phyloP scores from a whole-genome alignment of 176 grass and related monocot genomes.

The Hordeum marinum region DNA sequence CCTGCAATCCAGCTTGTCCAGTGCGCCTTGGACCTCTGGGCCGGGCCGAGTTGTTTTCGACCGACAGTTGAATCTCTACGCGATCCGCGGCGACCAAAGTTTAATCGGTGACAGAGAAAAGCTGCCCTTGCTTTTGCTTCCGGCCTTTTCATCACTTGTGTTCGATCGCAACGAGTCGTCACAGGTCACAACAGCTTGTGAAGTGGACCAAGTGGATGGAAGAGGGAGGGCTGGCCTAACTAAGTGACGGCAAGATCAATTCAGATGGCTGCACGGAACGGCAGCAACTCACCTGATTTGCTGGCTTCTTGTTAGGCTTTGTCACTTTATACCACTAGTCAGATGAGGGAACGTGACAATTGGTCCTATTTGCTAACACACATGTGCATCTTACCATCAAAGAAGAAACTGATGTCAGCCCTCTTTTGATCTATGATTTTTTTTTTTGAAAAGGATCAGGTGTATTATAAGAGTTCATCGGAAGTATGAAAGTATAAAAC shows the following conservation, averaged over 20 bases:
- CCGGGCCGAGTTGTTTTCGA: slow-evolving; percentile 44
- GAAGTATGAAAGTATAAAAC: too few species aligned
- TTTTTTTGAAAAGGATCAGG: too few species aligned
- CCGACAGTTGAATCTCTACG: slow-evolving; percentile 55
- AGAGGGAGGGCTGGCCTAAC: slow-evolving; percentile 22
- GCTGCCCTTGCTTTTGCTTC: slow-evolving; percentile 1
- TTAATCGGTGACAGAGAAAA: not conserved
- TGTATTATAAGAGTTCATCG: too few species aligned
- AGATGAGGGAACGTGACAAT: not conserved
- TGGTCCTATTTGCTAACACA: too few species aligned
- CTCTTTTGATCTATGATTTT: too few species aligned
- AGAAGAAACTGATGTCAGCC: too few species aligned
- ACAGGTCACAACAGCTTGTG: not conserved
- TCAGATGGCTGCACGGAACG: not conserved
- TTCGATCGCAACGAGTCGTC: not conserved
- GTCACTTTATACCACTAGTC: not conserved
- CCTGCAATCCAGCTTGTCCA: slow-evolving; percentile 22
- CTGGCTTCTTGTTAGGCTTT: not conserved
- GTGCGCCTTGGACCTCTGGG: not conserved
- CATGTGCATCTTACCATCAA: too few species aligned
- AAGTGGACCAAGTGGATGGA: slow-evolving; percentile 9
- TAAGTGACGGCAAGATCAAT: not conserved
- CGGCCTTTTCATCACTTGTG: slow-evolving; percentile 6
- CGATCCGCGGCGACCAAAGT: slow-evolving; percentile 31
- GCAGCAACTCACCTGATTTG: not conserved